Evolutionary conservation across 768 basidiomycete species (phyloP).

Genomic region (Serpula lacrymans): DNA sequence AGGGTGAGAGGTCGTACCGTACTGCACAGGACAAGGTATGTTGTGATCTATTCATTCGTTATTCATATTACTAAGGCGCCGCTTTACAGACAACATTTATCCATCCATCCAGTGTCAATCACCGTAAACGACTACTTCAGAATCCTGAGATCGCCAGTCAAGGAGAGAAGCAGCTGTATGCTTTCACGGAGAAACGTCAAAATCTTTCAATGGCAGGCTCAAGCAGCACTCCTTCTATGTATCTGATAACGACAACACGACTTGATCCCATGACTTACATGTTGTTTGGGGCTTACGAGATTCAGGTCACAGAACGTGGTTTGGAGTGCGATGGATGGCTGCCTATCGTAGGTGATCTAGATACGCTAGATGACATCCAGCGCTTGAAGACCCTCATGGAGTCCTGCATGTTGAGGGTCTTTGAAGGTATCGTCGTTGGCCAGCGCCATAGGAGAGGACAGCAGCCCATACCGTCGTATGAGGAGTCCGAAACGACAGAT

Average conservation of each 20-base stretch:
- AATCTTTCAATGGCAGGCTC: slow-evolving; percentile 54
- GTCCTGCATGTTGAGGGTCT: slow-evolving; percentile 82
- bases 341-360: slow-evolving; percentile 70
- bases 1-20: slow-evolving; percentile 61
- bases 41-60: slow-evolving; percentile 1
- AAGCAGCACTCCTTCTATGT: slow-evolving; percentile 51
- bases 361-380: slow-evolving; percentile 80
- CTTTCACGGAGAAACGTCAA: slow-evolving; percentile 81
- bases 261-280: slow-evolving; percentile 88
- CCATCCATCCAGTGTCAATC: slow-evolving; percentile 85
- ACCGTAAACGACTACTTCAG: slow-evolving; percentile 46
- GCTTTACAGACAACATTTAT: slow-evolving; percentile 71
- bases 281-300: slow-evolving; percentile 83
- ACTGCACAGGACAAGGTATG: slow-evolving; percentile 83
- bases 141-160: slow-evolving; percentile 18
- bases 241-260: slow-evolving; percentile 76
- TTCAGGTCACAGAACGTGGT: slow-evolving; percentile 66
- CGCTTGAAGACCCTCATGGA: slow-evolving; percentile 79
- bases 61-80: slow-evolving; percentile 6
- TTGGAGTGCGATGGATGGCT: slow-evolving; percentile 91
- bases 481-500: slow-evolving; percentile 55
- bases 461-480: slow-evolving; percentile 34
- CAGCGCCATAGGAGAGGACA: slow-evolving; percentile 27
- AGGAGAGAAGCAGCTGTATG: slow-evolving; percentile 71
- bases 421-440: slow-evolving; percentile 70